A percentile compares a stretch with the other conserved stretches of the same genome.
Evolutionary conservation across 2,329 filamentous ascomycete genomes (phyloP).

Genomic region (Cercospora sp.): DNA sequence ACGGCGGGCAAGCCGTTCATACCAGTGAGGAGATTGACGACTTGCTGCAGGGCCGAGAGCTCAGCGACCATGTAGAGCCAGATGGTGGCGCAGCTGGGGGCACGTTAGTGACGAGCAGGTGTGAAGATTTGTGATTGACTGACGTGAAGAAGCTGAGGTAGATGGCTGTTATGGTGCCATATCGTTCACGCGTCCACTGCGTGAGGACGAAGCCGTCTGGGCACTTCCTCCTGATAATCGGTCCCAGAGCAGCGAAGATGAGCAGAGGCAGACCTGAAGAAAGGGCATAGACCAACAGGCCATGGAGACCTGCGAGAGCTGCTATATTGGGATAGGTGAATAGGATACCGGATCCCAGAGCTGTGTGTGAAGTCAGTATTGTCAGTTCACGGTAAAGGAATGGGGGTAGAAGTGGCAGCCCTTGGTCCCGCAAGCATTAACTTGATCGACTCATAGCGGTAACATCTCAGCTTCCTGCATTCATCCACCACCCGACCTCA

Average conservation of each 20-base stretch:
- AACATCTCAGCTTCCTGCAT: constrained; percentile 80
- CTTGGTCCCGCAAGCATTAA: constrained; percentile 99
- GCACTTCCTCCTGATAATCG: constrained; percentile 75
- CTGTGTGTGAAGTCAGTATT: constrained; percentile 46
- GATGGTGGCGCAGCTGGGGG: constrained; percentile 64
- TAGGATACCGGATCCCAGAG: constrained; percentile 78
- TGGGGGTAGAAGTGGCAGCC: constrained; percentile 73
- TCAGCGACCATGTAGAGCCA: constrained; percentile 88
- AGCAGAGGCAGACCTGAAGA: constrained; percentile 71
- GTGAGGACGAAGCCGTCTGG: constrained; percentile 83
- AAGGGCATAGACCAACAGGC: constrained; percentile 73
- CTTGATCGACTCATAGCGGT: constrained; percentile 97
- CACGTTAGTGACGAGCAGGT: constrained; percentile 16
- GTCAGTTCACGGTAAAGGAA: constrained; percentile 42
- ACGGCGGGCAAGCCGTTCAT: constrained; percentile 72
- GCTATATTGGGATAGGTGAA: constrained; percentile 81
- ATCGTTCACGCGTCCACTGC: constrained; percentile 79
- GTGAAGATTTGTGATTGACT: constrained; percentile 19
- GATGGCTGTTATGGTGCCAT: constrained; percentile 66
- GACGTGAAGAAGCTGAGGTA: constrained; percentile 74
- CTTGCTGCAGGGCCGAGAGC: constrained; percentile 77
- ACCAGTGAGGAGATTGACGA: constrained; percentile 71
- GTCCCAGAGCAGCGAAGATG: constrained; percentile 71
- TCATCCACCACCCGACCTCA: constrained; percentile 6
- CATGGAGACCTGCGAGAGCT: constrained; percentile 76